phyloP scores from a whole-genome alignment of 2,329 filamentous ascomycete genomes.

The Gnomoniopsis sp. region DNA sequence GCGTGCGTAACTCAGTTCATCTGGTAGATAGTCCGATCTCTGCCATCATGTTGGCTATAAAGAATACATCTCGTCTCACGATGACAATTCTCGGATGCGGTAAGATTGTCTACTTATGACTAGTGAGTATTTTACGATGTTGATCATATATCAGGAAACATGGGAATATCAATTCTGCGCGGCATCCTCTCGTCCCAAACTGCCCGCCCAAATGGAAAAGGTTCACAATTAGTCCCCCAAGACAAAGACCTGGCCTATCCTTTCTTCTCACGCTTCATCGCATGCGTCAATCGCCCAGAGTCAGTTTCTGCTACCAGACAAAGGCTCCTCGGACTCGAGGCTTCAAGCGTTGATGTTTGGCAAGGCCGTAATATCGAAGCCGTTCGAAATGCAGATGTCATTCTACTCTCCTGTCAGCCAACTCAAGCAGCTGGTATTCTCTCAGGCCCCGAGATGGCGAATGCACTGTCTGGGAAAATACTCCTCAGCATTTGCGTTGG shows the following conservation, averaged over 20 bases:
- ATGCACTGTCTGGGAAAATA: constrained; percentile 74
- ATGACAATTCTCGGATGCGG: background rate
- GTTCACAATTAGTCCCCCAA: constrained; percentile 34
- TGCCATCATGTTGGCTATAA: background rate
- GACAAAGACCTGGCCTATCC: constrained; percentile 42
- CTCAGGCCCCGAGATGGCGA: constrained; percentile 61
- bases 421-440: constrained; percentile 69
- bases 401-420: constrained; percentile 80
- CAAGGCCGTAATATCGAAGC: constrained; percentile 70
- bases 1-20: background rate
- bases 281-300: constrained; percentile 70
- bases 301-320: constrained; percentile 50
- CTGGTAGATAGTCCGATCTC: background rate
- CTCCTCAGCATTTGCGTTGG: constrained; percentile 80
- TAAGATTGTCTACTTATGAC: background rate
- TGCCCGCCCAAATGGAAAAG: constrained; percentile 42
- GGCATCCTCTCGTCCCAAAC: constrained; percentile 68
- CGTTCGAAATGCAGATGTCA: constrained; percentile 64
- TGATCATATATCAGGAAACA: constrained; percentile 58
- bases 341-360: constrained; percentile 60
- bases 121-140: background rate
- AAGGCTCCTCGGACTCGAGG: constrained; percentile 49
- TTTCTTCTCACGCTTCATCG: constrained; percentile 74
- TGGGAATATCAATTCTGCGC: constrained; percentile 80
- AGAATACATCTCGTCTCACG: background rate